Evolutionary conservation across 805 yeast species (phyloP).

Genomic region (Saccharomycopsis guyanensis): DNA sequence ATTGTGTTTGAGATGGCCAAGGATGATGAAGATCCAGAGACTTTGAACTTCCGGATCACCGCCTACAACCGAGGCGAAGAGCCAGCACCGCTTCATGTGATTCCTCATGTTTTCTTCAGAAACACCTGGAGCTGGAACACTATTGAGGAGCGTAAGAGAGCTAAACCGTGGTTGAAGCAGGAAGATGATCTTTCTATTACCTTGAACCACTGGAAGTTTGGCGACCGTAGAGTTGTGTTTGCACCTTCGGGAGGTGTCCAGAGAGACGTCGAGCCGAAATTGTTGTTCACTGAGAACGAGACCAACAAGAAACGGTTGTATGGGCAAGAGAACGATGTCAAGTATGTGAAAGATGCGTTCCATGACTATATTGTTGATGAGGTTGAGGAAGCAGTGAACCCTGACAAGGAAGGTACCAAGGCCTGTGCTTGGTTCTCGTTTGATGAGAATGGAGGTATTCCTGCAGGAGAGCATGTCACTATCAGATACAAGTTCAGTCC

Average conservation of each 20-base stretch:
- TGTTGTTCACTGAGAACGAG: conserved; percentile 85
- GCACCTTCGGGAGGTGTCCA: conserved; percentile 77
- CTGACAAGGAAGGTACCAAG: conserved; percentile 68
- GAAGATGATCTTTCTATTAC: conserved; percentile 41
- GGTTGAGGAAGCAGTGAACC: conserved; percentile 56
- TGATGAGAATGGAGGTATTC: conserved; percentile 69
- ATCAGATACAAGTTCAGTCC: conserved; percentile 58
- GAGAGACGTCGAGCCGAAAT: conserved; percentile 65
- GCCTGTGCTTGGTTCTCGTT: conserved; percentile 79
- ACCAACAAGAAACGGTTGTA: conserved; percentile 68
- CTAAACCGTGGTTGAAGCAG: conserved; percentile 42
- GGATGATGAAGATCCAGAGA: conserved; percentile 72
- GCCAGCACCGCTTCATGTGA: conserved; percentile 80
- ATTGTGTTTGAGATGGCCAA: conserved; percentile 87
- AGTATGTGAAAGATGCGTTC: conserved; percentile 81
- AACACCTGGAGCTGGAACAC: conserved; percentile 94
- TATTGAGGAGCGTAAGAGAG: conserved; percentile 36
- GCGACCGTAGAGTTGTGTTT: conserved; percentile 56
- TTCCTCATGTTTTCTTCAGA: conserved; percentile 79
- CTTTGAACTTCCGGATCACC: conserved; percentile 72
- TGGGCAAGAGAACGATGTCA: conserved; percentile 48
- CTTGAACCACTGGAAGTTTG: conserved; percentile 62
- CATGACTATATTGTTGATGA: conserved; percentile 72
- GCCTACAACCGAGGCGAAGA: conserved; percentile 79
- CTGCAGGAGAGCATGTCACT: conserved; percentile 81